Evolutionary conservation across 1,284 basidiomycete species (phyloP), one percentile per base, ranked within the genome.

Genomic region (Moesziomyces globuligerus): DNA sequence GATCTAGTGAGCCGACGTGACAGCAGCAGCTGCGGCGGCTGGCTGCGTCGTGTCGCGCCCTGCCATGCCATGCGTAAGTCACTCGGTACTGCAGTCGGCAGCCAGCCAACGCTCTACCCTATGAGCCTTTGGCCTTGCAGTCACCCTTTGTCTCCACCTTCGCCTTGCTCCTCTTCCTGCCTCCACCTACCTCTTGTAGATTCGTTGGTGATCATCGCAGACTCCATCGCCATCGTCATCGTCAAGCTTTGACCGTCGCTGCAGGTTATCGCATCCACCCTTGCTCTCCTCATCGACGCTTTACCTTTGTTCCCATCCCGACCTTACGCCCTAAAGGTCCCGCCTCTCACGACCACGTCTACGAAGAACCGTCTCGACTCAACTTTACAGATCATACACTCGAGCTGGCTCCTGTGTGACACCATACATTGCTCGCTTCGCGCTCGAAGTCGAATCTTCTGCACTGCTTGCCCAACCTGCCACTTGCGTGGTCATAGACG

Each of bases 351-450:
- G 29, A 32, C 29, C 44, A 18, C 18, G 20, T 15, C 9, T 39
- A n/a, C 17, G 28, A 15, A 5, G 24, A 20, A 18, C 8, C 24
- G 7, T n/a, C 10, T 42, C 23, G 26, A 15, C 38, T 36, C 23
- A 15, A 23, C 26, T 32, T 4, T 7, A 4, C 13, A 20, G 40
- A 46, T 34, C 25, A 41, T 46, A 43, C 39, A 44, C 21, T 37
- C 39, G 53, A 39, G 40, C 53, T 39, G 53, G 53, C 28, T 56
- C 53, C 39, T 56, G 43, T 48, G 53, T 48, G 41, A 56, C 32
- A 9, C 36, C 24, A 29, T 28, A 15, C 3, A 4, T 36, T 48
- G 21, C 44, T 4, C 21, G 24, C 25, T 44, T 41, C 10, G n/a
- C 37, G 20, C 21, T 41, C 8, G 20, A 23, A 13, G 20, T 44